phyloP scores from a whole-genome alignment of 495 filamentous ascomycete genomes.

The Articulospora tetracladia region DNA sequence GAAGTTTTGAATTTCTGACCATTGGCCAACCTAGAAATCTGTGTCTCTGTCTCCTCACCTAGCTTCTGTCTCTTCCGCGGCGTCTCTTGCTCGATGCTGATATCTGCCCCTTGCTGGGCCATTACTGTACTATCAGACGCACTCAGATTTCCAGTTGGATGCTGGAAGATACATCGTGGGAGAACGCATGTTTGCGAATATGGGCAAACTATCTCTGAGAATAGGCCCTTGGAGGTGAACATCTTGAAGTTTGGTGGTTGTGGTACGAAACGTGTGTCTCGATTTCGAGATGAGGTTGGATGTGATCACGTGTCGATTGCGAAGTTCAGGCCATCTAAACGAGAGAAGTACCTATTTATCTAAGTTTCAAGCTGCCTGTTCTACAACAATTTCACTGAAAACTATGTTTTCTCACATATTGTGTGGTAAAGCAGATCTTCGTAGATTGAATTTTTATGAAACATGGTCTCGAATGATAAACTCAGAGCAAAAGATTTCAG shows the following conservation, averaged over 20 bases:
- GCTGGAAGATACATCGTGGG: constrained; percentile 24
- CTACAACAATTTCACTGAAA: no score
- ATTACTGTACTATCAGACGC: background rate
- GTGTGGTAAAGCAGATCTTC: no score
- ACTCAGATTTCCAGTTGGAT: constrained; percentile 1
- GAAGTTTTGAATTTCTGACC: background rate
- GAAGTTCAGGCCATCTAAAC: no score
- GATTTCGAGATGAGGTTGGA: background rate
- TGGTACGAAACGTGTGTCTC: background rate
- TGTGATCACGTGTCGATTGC: background rate
- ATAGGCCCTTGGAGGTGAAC: constrained; percentile 26
- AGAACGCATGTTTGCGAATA: constrained; percentile 19
- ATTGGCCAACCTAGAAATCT: background rate
- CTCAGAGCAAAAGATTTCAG: no score
- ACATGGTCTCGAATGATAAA: no score
- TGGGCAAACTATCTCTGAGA: constrained; percentile 25
- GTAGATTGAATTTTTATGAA: no score
- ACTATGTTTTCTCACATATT: no score
- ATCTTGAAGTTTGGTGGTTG: constrained; percentile 5
- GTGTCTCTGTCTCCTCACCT: background rate
- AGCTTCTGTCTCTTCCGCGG: constrained; percentile 18
- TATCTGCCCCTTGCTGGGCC: background rate
- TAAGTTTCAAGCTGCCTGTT: no score
- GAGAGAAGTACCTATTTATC: no score
- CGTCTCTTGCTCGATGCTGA: constrained; percentile 4